Base-by-base conservation (phyloP, 2,329 filamentous ascomycete genomes). In the Diaporthe sp. region DNA sequence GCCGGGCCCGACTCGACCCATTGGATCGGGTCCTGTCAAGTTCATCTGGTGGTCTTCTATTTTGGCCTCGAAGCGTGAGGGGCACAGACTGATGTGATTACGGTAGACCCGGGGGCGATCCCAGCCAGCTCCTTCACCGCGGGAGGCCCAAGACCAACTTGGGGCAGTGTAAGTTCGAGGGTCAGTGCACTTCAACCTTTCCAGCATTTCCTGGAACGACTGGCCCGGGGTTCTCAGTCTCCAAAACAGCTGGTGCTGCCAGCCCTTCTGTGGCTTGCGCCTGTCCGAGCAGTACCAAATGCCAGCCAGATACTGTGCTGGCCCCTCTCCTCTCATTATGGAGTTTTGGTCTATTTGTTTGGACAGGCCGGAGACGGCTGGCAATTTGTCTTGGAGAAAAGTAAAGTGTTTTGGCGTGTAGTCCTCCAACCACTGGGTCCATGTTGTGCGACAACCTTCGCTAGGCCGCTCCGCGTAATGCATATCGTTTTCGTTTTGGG, bases 141-240 rank as follows among this genome's bases (percentile, higher is more conserved):
- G 22, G 5, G 34, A 61, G 12, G 57, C 57, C 57, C 57, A 61
- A 17, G 57, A 61, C 34, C 57, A 61, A 25, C 57, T 61, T 42
- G 34, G 57, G 2, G 57, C 57, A 42, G 10, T 15, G 34, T 61
- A 25, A 25, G 22, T 15, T 25, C n/a, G 19, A 4, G 7, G 12
- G 2, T 42, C 57, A 25, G 19, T 2, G 28, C 57, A 6, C 13
- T 8, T 61, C 0, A 15, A 42, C 12, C 9, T 5, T 12, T 61
- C 13, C 17, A 61, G 3, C 34, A 61, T 61, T 22, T 61, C 3
- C 5, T 61, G 22, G 34, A 61, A 61, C 7, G 57, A 25, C 10
- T 9, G 34, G 34, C 19, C 2, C 3, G 19, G 57, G 7, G 4
- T 3, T 0, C 0, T 4, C 2, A 39, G 6, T 4, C 5, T 4